These are phyloP conservation scores for Candida sojae DNA, from an alignment of 1,139 yeast genomes.

Conservation along the genomic window DNA sequence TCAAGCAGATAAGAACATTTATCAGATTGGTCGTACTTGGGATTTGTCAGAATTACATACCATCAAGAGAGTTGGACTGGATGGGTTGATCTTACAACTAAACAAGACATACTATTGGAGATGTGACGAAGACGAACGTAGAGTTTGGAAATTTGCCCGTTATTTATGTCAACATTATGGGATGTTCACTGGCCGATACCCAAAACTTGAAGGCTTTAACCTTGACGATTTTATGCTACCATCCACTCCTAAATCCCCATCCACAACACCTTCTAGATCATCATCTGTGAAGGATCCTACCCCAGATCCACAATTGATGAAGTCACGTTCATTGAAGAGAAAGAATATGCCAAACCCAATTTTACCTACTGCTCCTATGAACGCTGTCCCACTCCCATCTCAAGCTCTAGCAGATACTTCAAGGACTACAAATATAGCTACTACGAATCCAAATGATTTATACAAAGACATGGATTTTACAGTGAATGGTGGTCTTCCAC, in stretches of 20 bases:
- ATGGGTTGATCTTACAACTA: slow-evolving; percentile 63
- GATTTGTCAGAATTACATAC: slow-evolving; percentile 68
- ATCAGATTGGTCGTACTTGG: slow-evolving; percentile 96
- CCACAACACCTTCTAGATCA: slow-evolving; percentile 6
- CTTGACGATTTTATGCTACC: slow-evolving; percentile 39
- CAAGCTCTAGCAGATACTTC: not conserved
- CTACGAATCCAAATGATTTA: slow-evolving; percentile 14
- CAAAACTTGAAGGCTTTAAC: slow-evolving; percentile 49
- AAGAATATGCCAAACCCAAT: slow-evolving; percentile 28
- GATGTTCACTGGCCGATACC: slow-evolving; percentile 66
- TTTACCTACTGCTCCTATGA: slow-evolving; percentile 4
- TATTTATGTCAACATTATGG: slow-evolving; percentile 65
- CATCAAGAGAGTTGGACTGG: slow-evolving; percentile 53
- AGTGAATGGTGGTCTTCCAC: slow-evolving; percentile 44
- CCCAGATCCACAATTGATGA: slow-evolving; percentile 21
- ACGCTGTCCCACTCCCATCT: slow-evolving; percentile 4
- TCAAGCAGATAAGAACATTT: slow-evolving; percentile 63
- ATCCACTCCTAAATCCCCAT: slow-evolving; percentile 21
- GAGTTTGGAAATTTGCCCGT: slow-evolving; percentile 57
- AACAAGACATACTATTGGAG: slow-evolving; percentile 89
- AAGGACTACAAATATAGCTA: slow-evolving; percentile 5
- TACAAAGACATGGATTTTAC: slow-evolving; percentile 46
- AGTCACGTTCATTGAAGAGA: slow-evolving; percentile 27
- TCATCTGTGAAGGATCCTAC: slow-evolving; percentile 19
- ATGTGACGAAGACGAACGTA: slow-evolving; percentile 67